phyloP scores from a whole-genome alignment of 345 rosid species.

The Carallia brachiata region DNA sequence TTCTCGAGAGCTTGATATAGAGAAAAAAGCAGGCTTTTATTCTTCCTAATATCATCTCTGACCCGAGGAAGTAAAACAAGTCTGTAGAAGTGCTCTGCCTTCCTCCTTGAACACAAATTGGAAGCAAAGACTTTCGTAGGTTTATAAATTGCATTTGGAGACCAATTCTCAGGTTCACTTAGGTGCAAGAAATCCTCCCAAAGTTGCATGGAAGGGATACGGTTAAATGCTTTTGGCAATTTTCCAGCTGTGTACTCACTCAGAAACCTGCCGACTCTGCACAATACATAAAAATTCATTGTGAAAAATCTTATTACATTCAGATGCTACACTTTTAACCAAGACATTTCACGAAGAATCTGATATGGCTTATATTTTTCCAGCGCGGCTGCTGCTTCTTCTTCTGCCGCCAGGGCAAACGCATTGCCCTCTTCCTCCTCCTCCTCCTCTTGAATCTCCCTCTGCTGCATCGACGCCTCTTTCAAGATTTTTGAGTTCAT shows the following conservation, averaged over 20 bases:
- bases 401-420: slow-evolving; percentile 40
- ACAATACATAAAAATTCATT: slow-evolving; percentile 4
- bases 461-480: slow-evolving; percentile 78
- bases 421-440: slow-evolving; percentile 32
- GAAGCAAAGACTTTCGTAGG: slow-evolving; percentile 87
- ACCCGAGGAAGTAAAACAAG: slow-evolving; percentile 86
- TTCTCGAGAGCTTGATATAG: slow-evolving; percentile 80
- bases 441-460: slow-evolving; percentile 69
- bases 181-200: slow-evolving; percentile 90
- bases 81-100: slow-evolving; percentile 70
- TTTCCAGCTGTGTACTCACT: slow-evolving; percentile 80
- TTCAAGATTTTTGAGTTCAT: slow-evolving; percentile 83
- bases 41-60: slow-evolving; percentile 82
- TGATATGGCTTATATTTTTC: not conserved
- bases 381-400: slow-evolving; percentile 15
- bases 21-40: slow-evolving; percentile 77
- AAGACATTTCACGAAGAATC: not conserved
- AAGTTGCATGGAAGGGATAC: slow-evolving; percentile 60
- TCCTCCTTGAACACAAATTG: slow-evolving; percentile 60
- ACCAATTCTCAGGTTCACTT: slow-evolving; percentile 94
- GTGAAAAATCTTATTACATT: not conserved
- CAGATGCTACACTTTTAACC: not conserved
- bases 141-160: slow-evolving; percentile 88
- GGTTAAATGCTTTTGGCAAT: slow-evolving; percentile 83
- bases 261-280: slow-evolving; percentile 76